phyloP scores from a whole-genome alignment of 805 yeast genomes.

The Starmerella roubikii region DNA sequence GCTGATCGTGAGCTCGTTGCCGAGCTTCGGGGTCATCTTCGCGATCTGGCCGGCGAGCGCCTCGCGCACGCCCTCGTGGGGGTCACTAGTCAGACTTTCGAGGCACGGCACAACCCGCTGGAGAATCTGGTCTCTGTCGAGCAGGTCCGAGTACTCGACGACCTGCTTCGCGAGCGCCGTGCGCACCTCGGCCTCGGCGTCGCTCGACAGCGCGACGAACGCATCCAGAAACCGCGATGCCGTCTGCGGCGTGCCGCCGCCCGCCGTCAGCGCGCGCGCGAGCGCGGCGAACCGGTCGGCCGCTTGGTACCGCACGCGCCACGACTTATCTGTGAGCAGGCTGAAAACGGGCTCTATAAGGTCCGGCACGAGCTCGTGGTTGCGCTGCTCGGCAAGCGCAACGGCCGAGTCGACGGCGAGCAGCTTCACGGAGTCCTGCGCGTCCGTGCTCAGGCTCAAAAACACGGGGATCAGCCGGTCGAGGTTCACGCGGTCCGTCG shows the following conservation, averaged over 20 bases:
- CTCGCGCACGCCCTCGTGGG: conserved; percentile 84
- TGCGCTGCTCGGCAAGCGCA: conserved; percentile 42
- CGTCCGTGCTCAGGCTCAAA: conserved; percentile 61
- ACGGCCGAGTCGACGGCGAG: conserved; percentile 78
- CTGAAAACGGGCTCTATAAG: conserved; percentile 40
- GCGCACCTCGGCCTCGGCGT: conserved; percentile 92
- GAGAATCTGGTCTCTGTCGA: conserved; percentile 38
- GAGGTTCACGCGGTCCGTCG: conserved; percentile 27
- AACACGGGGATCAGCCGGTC: conserved; percentile 72
- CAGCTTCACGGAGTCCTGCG: conserved; percentile 89
- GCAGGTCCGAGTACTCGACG: conserved; percentile 35
- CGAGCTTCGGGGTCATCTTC: conserved; percentile 70
- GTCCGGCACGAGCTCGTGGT: conserved; percentile 18
- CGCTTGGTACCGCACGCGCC: conserved; percentile 98
- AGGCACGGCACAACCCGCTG: conserved; percentile 70
- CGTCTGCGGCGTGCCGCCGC: conserved; percentile 2
- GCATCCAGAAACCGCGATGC: conserved; percentile 46
- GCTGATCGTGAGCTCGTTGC: conserved; percentile 71
- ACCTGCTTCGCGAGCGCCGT: conserved; percentile 87
- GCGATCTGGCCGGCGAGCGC: conserved; percentile 83
- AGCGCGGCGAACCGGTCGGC: conserved; percentile 81
- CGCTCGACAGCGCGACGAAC: conserved; percentile 67
- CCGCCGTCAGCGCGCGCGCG: conserved; percentile 40
- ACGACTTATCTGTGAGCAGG: conserved; percentile 74
- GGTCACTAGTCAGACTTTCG: conserved; percentile 72